Conservation (phyloP, 306 rosid species). For the Vachellia pachyceras region DNA sequence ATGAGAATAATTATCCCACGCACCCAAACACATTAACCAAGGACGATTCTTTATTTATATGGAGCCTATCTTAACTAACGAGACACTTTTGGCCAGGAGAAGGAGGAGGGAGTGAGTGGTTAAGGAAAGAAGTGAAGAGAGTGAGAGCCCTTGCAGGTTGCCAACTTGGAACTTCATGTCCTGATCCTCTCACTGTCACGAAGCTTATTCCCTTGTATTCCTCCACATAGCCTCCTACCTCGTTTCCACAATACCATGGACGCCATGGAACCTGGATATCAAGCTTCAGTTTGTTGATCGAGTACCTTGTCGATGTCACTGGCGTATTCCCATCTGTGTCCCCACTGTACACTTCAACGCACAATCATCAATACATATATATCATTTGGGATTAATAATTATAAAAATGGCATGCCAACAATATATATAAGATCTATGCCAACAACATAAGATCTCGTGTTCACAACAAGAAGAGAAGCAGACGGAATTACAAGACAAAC, state of each 20-base stretch:
- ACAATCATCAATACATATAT: not conserved
- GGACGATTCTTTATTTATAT: too few species aligned
- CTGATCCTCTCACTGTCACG: conserved; percentile 64
- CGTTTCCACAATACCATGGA: conserved; percentile 58
- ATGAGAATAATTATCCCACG: too few species aligned
- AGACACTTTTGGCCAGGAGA: conserved; percentile 6
- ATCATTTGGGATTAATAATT: not conserved
- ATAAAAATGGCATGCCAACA: too few species aligned
- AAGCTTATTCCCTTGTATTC: conserved; percentile 56
- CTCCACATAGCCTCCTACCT: conserved; percentile 51
- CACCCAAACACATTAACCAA: too few species aligned
- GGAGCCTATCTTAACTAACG: too few species aligned
- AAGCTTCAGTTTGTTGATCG: conserved; percentile 51
- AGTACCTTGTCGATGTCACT: conserved; percentile 62
- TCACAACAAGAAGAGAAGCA: too few species aligned
- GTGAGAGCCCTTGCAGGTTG: conserved; percentile 60
- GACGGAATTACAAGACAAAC: too few species aligned
- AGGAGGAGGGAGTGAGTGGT: conserved; percentile 46
- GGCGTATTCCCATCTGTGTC: conserved; percentile 58
- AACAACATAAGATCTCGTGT: too few species aligned
- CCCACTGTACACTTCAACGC: conserved; percentile 45
- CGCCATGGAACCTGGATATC: conserved; percentile 49
- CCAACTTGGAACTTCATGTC: conserved; percentile 69
- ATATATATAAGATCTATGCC: too few species aligned
- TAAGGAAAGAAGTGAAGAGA: conserved; percentile 56